phyloP scores from a whole-genome alignment of 2,329 filamentous ascomycete species.

The Elsinoe necatrix region DNA sequence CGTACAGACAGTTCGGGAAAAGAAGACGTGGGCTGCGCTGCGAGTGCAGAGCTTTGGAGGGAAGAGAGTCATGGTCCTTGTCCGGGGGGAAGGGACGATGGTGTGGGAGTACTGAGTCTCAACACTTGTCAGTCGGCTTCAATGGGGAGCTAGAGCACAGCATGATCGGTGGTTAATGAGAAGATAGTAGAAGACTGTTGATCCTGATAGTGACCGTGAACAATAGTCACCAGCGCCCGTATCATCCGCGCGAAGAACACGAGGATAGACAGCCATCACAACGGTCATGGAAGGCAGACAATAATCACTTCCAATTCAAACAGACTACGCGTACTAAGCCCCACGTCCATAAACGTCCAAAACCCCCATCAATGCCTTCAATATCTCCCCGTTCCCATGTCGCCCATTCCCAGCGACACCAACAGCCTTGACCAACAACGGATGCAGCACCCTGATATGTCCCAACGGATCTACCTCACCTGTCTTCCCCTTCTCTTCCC shows the following conservation, averaged over 20 bases:
- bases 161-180: too few relatives aligned
- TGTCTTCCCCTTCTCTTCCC: conserved; percentile 19
- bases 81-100: conserved; percentile 21
- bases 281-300: too few relatives aligned
- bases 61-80: conserved; percentile 26
- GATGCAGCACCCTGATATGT: conserved; percentile 74
- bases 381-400: conserved; percentile 45
- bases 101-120: conserved; percentile 27
- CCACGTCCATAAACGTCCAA: conserved; percentile 28
- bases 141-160: neutral
- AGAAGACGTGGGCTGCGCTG: conserved; percentile 27
- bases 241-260: too few relatives aligned
- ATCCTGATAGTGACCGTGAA: too few relatives aligned
- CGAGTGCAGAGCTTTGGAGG: conserved; percentile 25
- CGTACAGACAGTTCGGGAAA: conserved; percentile 22
- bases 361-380: conserved; percentile 33
- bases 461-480: conserved; percentile 50
- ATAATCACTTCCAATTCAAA: too few relatives aligned
- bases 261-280: too few relatives aligned
- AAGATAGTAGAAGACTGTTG: too few relatives aligned
- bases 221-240: too few relatives aligned
- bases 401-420: conserved; percentile 53
- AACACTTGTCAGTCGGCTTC: neutral
- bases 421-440: conserved; percentile 59
- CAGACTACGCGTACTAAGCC: neutral